Percentiles rank a stretch among this genome's conserved stretches.
Evolutionary conservation across 2,329 filamentous ascomycete genomes (phyloP).

Genomic region (Xylaria sp.): DNA sequence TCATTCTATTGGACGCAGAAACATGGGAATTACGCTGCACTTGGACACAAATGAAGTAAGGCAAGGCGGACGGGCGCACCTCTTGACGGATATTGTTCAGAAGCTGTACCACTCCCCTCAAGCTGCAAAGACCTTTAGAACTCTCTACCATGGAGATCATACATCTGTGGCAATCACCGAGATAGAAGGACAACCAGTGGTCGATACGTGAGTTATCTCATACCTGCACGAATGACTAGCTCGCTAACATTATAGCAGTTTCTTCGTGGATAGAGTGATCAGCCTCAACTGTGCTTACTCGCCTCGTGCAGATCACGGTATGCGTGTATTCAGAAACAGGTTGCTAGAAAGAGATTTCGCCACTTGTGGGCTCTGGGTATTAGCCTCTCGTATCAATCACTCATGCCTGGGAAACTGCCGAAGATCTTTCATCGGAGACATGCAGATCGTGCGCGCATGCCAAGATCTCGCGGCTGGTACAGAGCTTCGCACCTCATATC

Average conservation of each 20-base stretch:
- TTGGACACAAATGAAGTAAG: slow-evolving; percentile 46
- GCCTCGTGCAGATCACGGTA: slow-evolving; percentile 41
- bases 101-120: slow-evolving; percentile 59
- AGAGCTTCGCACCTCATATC: slow-evolving; percentile 60
- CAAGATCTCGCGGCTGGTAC: slow-evolving; percentile 56
- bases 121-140: slow-evolving; percentile 48
- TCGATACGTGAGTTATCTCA: slow-evolving; percentile 57
- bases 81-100: slow-evolving; percentile 56
- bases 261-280: slow-evolving; percentile 58
- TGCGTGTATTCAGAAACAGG: no score
- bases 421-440: slow-evolving; percentile 65
- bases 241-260: slow-evolving; percentile 49
- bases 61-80: slow-evolving; percentile 54
- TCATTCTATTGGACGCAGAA: slow-evolving; percentile 33
- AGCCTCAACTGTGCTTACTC: slow-evolving; percentile 57
- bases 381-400: slow-evolving; percentile 64
- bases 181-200: slow-evolving; percentile 54
- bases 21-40: slow-evolving; percentile 53
- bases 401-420: slow-evolving; percentile 59
- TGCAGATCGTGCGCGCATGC: slow-evolving; percentile 62
- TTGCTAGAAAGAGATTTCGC: slow-evolving; percentile 22
- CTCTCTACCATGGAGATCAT: slow-evolving; percentile 57
- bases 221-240: slow-evolving; percentile 3
- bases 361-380: slow-evolving; percentile 59
- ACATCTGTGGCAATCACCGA: slow-evolving; percentile 40